These are phyloP conservation scores for Ceratobasidium theobromae DNA, from an alignment of 1,284 basidiomycete genomes.

Conservation along the genomic window DNA sequence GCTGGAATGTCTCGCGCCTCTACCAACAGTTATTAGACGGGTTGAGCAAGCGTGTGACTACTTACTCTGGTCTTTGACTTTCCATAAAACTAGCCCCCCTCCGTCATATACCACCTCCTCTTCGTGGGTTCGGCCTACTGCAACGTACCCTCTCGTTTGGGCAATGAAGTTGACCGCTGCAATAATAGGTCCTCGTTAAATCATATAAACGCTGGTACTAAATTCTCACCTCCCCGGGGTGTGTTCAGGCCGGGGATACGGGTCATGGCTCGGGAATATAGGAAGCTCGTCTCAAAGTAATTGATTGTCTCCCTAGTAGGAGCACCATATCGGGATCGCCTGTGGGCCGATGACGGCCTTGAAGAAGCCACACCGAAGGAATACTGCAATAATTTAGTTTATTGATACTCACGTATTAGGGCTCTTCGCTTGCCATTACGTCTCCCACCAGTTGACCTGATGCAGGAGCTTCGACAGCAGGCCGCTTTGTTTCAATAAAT, in stretches of 20 bases:
- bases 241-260: conserved; percentile 23
- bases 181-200: neutral
- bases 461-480: neutral
- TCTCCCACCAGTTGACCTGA: neutral
- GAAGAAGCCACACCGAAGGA: neutral
- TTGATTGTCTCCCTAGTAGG: neutral
- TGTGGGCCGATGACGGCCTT: neutral
- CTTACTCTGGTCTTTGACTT: conserved; percentile 13
- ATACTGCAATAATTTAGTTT: conserved; percentile 1
- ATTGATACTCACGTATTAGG: neutral
- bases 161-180: conserved; percentile 24
- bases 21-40: neutral
- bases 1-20: conserved; percentile 20
- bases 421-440: neutral
- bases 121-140: conserved; percentile 24
- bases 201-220: neutral
- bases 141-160: conserved; percentile 17
- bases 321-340: neutral
- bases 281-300: neutral
- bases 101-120: conserved; percentile 15
- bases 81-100: conserved; percentile 18
- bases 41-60: neutral
- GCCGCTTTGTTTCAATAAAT: neutral
- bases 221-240: conserved; percentile 17
- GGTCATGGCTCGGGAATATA: neutral